Evolutionary conservation across 108 stramenopile genomes (phyloP), one percentile per base, ranked within the genome.

Genomic region (Stephanodiscus triporus): DNA sequence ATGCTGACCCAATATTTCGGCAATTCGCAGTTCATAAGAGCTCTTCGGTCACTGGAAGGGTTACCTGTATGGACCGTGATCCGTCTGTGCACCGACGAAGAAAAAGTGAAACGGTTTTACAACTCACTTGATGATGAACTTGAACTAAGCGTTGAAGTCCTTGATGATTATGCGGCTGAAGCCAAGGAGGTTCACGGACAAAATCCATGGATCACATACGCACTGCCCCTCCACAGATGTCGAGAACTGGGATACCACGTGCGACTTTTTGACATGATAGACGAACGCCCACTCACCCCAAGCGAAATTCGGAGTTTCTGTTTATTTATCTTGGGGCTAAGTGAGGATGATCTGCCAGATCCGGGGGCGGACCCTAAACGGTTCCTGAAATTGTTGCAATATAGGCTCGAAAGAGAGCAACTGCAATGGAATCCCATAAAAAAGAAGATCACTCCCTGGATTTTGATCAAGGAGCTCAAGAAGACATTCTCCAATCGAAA

Each of bases 11-110:
- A 29, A 22, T 34, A 13, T 38, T 24, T 24, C 23, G 48, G 9
- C 1, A 26, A 30, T 13, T 55, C 38, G 5, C 63, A 77, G 17
- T 77, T 89, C 49, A 56, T 73, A 3, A 32, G 60, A 24, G 81
- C 82, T 4, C 63, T 95, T 29, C 53, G 74, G 50, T 72, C 78
- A 2, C 77, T 95, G 17, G 70, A 89, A 58, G 87, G 84, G 16
- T 73, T 92, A 22, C 94, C 94, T 0, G 87, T 91, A 10, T 87
- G 85, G 84, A 54, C 91, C 20, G 89, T 92, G 17, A 74, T 95
- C 11, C 82, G 91, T 16, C 78, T 95, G 34, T 95, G 94, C 66
- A 95, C 94, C 0, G 90, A 95, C 65, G 89, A 91, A 59, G 86
- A 80, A 20, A 57, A 55, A 2, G 76, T 92, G 8, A 73, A 81